These are phyloP conservation scores for Daldinia concentrica DNA, from an alignment of 495 filamentous ascomycete genomes.

Conservation along the genomic window DNA sequence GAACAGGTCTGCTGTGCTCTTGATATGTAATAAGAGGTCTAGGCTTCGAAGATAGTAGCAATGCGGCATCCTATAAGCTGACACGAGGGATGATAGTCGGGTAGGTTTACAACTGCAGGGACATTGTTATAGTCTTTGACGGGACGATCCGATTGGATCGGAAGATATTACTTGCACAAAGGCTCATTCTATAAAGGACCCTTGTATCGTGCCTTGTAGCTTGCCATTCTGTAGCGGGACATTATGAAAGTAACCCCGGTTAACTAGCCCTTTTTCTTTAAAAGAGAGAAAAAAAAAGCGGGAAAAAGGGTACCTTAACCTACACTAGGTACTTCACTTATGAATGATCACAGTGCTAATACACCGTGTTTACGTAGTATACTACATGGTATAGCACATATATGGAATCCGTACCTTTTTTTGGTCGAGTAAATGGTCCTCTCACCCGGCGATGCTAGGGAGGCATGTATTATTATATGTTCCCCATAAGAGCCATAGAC, in stretches of 20 bases:
- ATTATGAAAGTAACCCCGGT: neutral
- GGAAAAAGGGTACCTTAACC: neutral
- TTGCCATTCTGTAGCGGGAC: neutral
- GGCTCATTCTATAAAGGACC: neutral
- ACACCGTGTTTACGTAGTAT: neutral
- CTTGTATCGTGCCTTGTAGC: neutral
- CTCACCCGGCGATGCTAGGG: neutral
- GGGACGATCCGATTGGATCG: slow-evolving; percentile 12
- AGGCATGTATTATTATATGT: neutral
- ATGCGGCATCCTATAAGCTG: neutral
- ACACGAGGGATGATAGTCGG: neutral
- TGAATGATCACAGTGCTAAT: neutral
- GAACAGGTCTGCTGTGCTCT: neutral
- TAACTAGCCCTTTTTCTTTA: neutral
- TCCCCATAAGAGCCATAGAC: neutral
- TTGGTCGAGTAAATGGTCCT: neutral
- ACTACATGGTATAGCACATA: neutral
- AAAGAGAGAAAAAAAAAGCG: too few relatives aligned
- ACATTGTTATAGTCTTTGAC: neutral
- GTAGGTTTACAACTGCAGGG: neutral
- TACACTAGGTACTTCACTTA: neutral
- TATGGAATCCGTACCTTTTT: neutral
- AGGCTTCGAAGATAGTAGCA: neutral
- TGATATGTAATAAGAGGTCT: slow-evolving; percentile 1
- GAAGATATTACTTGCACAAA: slow-evolving; percentile 1